phyloP scores from a whole-genome alignment of 306 rosid species.

The Medicago lupulina region DNA sequence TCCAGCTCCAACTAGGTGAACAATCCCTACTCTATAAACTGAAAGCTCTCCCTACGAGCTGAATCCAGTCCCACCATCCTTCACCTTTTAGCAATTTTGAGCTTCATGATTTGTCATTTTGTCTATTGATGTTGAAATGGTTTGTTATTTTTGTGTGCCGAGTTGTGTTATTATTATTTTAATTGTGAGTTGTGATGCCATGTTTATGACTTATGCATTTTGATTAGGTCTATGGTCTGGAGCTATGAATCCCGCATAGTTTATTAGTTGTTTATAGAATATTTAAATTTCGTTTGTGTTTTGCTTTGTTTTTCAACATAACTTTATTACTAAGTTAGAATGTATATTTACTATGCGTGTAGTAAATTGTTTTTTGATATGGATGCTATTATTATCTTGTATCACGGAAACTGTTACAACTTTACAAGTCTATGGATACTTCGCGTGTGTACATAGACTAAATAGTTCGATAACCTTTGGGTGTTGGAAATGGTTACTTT shows the following conservation, averaged over 20 bases:
- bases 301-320: neutral
- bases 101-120: neutral
- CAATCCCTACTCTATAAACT: neutral
- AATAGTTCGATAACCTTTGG: neutral
- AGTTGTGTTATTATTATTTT: neutral
- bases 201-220: neutral
- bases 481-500: slow-evolving; percentile 13
- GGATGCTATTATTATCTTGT: neutral
- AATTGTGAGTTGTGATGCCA: neutral
- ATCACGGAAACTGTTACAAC: neutral
- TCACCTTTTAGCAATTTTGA: neutral
- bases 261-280: neutral
- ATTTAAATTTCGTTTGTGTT: neutral
- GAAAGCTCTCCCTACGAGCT: neutral
- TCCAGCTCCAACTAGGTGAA: neutral
- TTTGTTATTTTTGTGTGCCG: neutral
- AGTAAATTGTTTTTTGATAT: neutral
- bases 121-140: neutral
- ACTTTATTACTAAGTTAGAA: neutral
- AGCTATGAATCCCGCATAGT: neutral
- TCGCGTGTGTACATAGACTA: neutral
- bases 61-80: neutral
- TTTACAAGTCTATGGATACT: neutral
- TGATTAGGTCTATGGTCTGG: neutral
- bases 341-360: neutral